Evolutionary conservation across 345 rosid genomes (phyloP), one percentile per base, ranked within the genome.

Genomic region (Geranium rotundifolium): DNA sequence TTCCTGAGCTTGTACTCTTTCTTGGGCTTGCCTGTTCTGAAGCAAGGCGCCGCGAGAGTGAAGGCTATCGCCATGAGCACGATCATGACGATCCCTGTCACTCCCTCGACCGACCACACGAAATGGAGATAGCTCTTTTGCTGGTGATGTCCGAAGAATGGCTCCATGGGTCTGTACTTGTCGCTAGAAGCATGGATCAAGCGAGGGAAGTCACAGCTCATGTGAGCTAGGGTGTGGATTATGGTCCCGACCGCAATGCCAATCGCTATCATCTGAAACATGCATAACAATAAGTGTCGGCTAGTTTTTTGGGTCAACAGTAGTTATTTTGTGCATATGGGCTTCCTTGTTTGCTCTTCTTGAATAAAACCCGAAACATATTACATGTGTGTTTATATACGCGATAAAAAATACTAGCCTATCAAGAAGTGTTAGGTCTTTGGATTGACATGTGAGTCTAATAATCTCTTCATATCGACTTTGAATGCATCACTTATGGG

Each of bases 1-100:
- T 81, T 82, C 7, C 85, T 74, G 27, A 79, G 81, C 1, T 75
- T 86, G 19, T 95, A 95, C 23, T 84, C 10, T 8, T 34, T 61
- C 63, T 87, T 85, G 69, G 85, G 79, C 77, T 69, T 82, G 82
- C 71, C 85, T 13, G 92, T 78, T 65, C 97, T 76, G 54, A 90
- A 87, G 95, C 95, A 90, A 15, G 92, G 97, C 4, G 95, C 82
- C 19, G 97, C 97, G 5, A 90, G 71, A 9, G 90, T 84, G 67
- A 87, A 90, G 0, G 95, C 97, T 62, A 87, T 82, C 19, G 79
- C 79, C 97, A 90, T 90, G 31, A 85, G 64, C 59, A 82, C 80
- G 59, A 90, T 80, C 95, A 90, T 90, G 41, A 85, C 17, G 34
- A 90, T 55, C 4, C 97, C 97, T 0, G 95, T 85, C 58, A 78